Evolutionary conservation across 495 filamentous ascomycete genomes (phyloP), one percentile per base, ranked within the genome.

Genomic region (Corynascus novoguineensis): DNA sequence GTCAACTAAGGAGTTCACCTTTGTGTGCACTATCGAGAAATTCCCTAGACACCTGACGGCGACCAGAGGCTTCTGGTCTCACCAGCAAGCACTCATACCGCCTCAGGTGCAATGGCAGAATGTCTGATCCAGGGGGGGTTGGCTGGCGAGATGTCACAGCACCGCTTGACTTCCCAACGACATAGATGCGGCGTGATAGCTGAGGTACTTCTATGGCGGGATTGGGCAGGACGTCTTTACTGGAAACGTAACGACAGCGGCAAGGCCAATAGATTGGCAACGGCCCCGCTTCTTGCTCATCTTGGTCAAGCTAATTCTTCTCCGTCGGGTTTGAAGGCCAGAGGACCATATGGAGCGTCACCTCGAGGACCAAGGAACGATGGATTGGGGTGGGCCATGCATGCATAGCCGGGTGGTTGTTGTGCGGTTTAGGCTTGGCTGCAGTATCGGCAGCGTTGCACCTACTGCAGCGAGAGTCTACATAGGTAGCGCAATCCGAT

Each of bases 1-100:
- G 35, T 57, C 28, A 70, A 63, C 42, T 71, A 70, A 62, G 5
- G 38, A 22, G 22, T 22, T 5, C 5, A 8, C 38, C 1, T 19
- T 41, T 12, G 38, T 8, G 38, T 38, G 7, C 1, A 10, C 3
- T 22, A 5, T 7, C 21, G 40, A 8, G 15, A 22, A 24, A 10
- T 7, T 40, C 19, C 21, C 40, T 44, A 8, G 1, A 47, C 44
- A 1, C 17, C 6, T 11, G n/a, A n/a, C n/a, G n/a, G n/a, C n/a
- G n/a, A n/a, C n/a, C n/a, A n/a, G n/a, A n/a, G n/a, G n/a, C n/a
- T n/a, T n/a, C n/a, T 21, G n/a, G 8, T 0, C 12, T 10, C 24
- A 28, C 22, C 42, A 14, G 42, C 42, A 1, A 0, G 8, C 27
- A 14, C 3, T 7, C 19, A 29, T 24, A 25, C 12, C 1, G 27